These are phyloP conservation scores for Phialophora verrucosa DNA, from an alignment of 2,329 filamentous ascomycete genomes.

Conservation along the genomic window DNA sequence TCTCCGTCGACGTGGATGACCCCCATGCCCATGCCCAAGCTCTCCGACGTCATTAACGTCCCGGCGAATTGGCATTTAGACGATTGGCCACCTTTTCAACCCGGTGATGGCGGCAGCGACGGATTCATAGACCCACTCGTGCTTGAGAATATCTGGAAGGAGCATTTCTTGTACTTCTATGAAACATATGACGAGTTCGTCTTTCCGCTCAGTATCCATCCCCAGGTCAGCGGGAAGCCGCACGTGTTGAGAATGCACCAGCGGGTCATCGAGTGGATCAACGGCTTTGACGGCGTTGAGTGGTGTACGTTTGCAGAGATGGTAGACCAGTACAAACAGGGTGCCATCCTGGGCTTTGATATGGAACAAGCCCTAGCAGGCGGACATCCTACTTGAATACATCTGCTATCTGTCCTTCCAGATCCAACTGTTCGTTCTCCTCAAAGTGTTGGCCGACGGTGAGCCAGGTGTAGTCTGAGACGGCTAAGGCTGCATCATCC, in stretches of 20 bases:
- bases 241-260: conserved; percentile 57
- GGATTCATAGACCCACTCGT: conserved; percentile 43
- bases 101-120: conserved; percentile 37
- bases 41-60: conserved; percentile 49
- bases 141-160: conserved; percentile 54
- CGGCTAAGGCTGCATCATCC: too few relatives aligned
- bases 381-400: too few relatives aligned
- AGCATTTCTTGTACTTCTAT: conserved; percentile 55
- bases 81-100: conserved; percentile 53
- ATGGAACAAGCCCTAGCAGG: neutral
- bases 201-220: conserved; percentile 55
- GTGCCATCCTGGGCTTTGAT: conserved; percentile 5
- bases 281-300: conserved; percentile 52
- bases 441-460: too few relatives aligned
- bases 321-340: conserved; percentile 69
- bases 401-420: too few relatives aligned
- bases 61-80: conserved; percentile 56
- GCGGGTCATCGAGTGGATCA: conserved; percentile 54
- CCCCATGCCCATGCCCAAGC: conserved; percentile 51
- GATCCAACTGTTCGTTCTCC: too few relatives aligned
- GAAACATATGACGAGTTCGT: conserved; percentile 54
- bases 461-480: too few relatives aligned
- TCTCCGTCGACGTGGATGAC: conserved; percentile 22
- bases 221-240: conserved; percentile 55
- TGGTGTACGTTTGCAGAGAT: conserved; percentile 68